Evolutionary conservation across 2,329 filamentous ascomycete species (phyloP).

Genomic region (Xylogone sp.): DNA sequence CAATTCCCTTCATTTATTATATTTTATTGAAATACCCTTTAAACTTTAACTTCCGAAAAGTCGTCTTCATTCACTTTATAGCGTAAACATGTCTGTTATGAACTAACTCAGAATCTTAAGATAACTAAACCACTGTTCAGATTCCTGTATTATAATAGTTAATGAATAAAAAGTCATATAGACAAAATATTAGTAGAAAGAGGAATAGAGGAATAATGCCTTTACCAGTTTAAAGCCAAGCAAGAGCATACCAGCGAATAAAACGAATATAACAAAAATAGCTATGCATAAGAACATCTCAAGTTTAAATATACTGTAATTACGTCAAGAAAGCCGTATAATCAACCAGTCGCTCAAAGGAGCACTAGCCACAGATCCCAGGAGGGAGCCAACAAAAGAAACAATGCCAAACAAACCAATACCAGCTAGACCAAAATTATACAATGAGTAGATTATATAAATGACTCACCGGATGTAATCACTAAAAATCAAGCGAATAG

Average conservation of each 20-base stretch:
- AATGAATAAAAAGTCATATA: slow-evolving; percentile 34
- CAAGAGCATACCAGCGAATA: slow-evolving; percentile 6
- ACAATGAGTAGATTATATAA: slow-evolving; percentile 33
- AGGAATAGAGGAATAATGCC: slow-evolving; percentile 24
- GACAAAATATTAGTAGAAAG: slow-evolving; percentile 31
- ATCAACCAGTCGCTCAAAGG: slow-evolving; percentile 34
- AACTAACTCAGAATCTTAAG: no score
- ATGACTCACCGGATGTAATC: slow-evolving; percentile 31
- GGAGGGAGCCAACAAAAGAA: slow-evolving; percentile 34
- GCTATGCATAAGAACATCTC: slow-evolving; percentile 35
- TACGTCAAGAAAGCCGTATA: slow-evolving; percentile 30
- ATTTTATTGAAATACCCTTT: no score
- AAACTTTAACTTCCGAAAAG: no score
- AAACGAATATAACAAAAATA: slow-evolving; percentile 1
- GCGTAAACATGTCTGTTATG: no score
- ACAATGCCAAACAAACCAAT: slow-evolving; percentile 37
- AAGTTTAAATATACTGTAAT: slow-evolving; percentile 35
- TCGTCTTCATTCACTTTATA: no score
- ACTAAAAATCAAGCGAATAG: slow-evolving; percentile 35
- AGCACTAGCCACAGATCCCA: slow-evolving; percentile 30
- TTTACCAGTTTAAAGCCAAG: no score
- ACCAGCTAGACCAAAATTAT: slow-evolving; percentile 33
- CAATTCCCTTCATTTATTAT: no score
- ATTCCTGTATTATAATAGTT: no score
- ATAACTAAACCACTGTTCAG: no score